These are phyloP conservation scores for Aspergillus spinulosporus DNA, from an alignment of 2,329 filamentous ascomycete species.

Conservation along the genomic window DNA sequence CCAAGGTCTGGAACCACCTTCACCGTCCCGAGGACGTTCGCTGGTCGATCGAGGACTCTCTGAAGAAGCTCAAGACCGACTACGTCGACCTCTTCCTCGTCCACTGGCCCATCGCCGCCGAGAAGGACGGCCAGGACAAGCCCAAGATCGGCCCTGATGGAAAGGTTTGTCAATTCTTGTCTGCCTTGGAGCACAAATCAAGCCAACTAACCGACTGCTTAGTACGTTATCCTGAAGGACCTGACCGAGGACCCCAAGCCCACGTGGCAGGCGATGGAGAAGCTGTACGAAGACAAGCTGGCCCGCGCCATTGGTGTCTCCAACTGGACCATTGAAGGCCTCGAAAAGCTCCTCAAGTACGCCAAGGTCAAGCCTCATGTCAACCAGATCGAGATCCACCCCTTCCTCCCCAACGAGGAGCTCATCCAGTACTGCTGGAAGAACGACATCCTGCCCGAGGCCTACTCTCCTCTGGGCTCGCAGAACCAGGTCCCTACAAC, in stretches of 20 bases:
- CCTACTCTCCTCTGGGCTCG: constrained; percentile 55
- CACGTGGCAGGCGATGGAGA: constrained; percentile 69
- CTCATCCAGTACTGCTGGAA: constrained; percentile 46
- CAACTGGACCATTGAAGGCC: constrained; percentile 64
- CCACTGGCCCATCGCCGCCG: constrained; percentile 54
- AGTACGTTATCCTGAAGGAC: constrained; percentile 64
- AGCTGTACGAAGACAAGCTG: constrained; percentile 59
- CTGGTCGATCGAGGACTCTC: constrained; percentile 59
- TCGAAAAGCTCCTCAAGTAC: constrained; percentile 48
- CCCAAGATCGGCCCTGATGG: constrained; percentile 54
- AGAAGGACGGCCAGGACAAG: constrained; percentile 51
- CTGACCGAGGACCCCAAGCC: constrained; percentile 64
- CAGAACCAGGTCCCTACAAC: constrained; percentile 69
- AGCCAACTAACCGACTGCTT: not conserved
- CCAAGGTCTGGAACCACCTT: constrained; percentile 57
- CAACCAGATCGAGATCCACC: constrained; percentile 51
- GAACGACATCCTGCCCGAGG: constrained; percentile 43
- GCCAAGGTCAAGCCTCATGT: constrained; percentile 46
- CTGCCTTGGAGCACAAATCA: constrained; percentile 9
- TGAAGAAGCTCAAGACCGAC: constrained; percentile 65
- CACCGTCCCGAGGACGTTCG: constrained; percentile 50
- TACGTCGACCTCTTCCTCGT: constrained; percentile 71
- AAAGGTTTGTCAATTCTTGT: constrained; percentile 43
- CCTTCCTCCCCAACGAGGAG: constrained; percentile 49
- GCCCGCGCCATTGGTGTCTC: constrained; percentile 73